phyloP scores from a whole-genome alignment of 176 grass and related monocot species.

The Raddia distichophylla region DNA sequence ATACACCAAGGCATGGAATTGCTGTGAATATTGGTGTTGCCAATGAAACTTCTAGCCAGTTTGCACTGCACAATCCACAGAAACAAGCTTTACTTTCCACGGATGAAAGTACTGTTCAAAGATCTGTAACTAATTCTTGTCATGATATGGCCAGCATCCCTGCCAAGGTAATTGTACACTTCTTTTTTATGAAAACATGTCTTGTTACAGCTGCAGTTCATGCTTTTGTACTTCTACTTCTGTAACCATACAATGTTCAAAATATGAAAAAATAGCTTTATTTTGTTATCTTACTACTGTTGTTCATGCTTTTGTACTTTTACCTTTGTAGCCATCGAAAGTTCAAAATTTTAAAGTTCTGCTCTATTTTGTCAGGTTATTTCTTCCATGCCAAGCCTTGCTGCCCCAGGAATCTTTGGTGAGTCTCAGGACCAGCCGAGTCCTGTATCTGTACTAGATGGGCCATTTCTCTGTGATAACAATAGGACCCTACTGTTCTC shows the following conservation, averaged over 20 bases:
- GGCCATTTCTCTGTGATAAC: constrained; percentile 59
- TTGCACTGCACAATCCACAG: constrained; percentile 13
- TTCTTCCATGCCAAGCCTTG: constrained; percentile 52
- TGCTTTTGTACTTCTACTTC: background rate
- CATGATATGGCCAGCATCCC: constrained; percentile 31
- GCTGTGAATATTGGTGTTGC: constrained; percentile 17
- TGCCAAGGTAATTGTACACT: constrained; percentile 56
- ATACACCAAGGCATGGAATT: constrained; percentile 27
- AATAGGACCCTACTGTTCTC: constrained; percentile 51
- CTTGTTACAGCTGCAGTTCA: background rate
- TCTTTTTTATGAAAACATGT: background rate
- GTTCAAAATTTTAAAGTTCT: constrained; percentile 23
- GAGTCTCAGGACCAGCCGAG: constrained; percentile 67
- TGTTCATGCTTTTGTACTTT: background rate
- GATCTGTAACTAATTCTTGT: constrained; percentile 42
- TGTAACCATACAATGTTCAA: background rate
- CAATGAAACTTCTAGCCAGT: constrained; percentile 36
- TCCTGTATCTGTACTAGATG: constrained; percentile 73
- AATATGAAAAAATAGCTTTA: background rate
- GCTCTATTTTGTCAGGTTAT: constrained; percentile 51
- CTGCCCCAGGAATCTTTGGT: constrained; percentile 38
- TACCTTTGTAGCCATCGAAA: background rate
- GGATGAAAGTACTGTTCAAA: constrained; percentile 35
- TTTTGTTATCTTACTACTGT: background rate
- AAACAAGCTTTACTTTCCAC: constrained; percentile 6